Evolutionary conservation across 768 basidiomycete genomes (phyloP), one percentile per base, ranked within the genome.

Genomic region (Flagelloscypha sp.): DNA sequence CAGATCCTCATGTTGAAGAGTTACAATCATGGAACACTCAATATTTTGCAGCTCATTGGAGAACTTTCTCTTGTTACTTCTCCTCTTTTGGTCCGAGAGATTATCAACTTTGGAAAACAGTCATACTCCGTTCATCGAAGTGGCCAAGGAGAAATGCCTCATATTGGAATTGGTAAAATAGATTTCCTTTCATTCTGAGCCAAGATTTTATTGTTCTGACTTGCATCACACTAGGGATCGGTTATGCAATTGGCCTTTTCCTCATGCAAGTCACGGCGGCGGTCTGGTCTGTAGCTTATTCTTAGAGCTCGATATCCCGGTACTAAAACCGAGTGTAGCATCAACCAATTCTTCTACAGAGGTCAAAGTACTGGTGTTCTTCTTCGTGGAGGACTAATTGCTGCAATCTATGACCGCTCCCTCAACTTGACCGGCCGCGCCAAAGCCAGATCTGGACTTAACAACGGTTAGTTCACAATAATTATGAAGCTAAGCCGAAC

Each of bases 271-370:
- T 87, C 23, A 50, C 79, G 22, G 53, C 77, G 0, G 84, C 83
- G 1, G 47, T 88, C 36, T 74, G n/a, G n/a, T n/a, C n/a, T n/a
- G n/a, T n/a, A n/a, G n/a, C n/a, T n/a, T n/a, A 24, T 11, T 19
- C 17, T 20, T 30, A 5, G 36, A 1, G 12, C 5, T 32, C 10
- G 12, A 15, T 24, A 16, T 8, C 11, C 15, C 21, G 15, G n/a
- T n/a, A n/a, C n/a, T 37, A 40, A 35, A 24, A 3, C 6, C 28
- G 28, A 35, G 30, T 30, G 8, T 20, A 41, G 74, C 45, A 68
- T 72, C 7, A 76, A 93, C 41, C 86, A 90, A 47, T 92, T 84
- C 59, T 89, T 90, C 66, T 86, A 88, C 52, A 72, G 84, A 6
- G 64, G 67, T 24, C 68, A 74, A 19, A 74, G 76, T 1, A 72